phyloP scores from a whole-genome alignment of 805 yeast species.

The Ogataea ganodermae region DNA sequence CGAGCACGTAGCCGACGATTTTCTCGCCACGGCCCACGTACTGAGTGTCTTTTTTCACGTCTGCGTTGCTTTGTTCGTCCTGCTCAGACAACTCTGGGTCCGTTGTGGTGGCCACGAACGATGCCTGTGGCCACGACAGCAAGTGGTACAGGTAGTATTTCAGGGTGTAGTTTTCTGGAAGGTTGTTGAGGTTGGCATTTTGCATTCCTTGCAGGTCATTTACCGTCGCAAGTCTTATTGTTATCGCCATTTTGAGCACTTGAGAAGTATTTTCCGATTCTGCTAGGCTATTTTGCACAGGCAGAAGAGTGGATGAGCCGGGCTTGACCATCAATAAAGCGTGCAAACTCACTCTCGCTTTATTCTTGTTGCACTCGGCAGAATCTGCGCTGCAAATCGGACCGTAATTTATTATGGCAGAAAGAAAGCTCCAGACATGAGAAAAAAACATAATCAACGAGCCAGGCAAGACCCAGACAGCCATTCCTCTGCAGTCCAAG shows the following conservation, averaged over 20 bases:
- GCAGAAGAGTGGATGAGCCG: no score
- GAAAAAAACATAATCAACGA: not conserved
- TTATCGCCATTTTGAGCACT: slow-evolving; percentile 64
- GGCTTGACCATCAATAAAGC: no score
- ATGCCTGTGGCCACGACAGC: slow-evolving; percentile 96
- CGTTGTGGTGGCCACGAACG: slow-evolving; percentile 89
- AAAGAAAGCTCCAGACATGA: not conserved
- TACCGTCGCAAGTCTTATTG: slow-evolving; percentile 84
- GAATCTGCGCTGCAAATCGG: not conserved
- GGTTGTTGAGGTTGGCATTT: slow-evolving; percentile 84
- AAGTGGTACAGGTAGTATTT: slow-evolving; percentile 94
- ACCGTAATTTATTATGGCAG: slow-evolving; percentile 12
- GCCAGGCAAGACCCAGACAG: not conserved
- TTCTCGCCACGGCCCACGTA: slow-evolving; percentile 70
- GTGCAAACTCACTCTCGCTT: not conserved
- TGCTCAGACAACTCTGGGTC: slow-evolving; percentile 43
- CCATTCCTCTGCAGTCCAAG: not conserved
- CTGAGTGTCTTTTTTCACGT: slow-evolving; percentile 39
- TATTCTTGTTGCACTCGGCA: not conserved
- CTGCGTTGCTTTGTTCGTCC: slow-evolving; percentile 18
- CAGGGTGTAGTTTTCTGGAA: slow-evolving; percentile 92
- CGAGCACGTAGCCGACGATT: slow-evolving; percentile 93
- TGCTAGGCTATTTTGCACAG: not conserved
- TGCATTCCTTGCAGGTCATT: slow-evolving; percentile 93
- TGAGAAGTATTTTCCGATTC: not conserved